phyloP scores from a whole-genome alignment of 345 rosid species.

The Excoecaria agallocha region DNA sequence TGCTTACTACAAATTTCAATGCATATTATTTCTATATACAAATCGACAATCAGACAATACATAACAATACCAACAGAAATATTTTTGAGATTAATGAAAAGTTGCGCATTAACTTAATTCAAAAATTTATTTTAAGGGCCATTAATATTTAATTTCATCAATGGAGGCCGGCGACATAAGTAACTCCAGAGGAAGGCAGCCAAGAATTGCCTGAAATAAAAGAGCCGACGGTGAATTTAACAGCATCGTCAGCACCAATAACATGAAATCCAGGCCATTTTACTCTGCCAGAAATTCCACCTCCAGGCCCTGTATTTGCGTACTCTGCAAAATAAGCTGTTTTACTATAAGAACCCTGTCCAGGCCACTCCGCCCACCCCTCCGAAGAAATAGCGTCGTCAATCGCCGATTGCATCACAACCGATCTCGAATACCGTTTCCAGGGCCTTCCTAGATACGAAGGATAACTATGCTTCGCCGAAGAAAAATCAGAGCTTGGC shows the following conservation, averaged over 20 bases:
- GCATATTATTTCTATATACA: too few species aligned
- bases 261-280: constrained; percentile 53
- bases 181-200: constrained; percentile 64
- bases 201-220: constrained; percentile 51
- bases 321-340: constrained; percentile 54
- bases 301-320: constrained; percentile 46
- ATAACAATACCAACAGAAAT: too few species aligned
- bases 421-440: constrained; percentile 63
- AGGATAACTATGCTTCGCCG: constrained; percentile 26
- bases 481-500: constrained; percentile 31
- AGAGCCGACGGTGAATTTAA: constrained; percentile 40
- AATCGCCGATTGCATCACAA: constrained; percentile 64
- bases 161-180: constrained; percentile 47
- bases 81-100: too few species aligned
- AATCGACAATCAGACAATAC: too few species aligned
- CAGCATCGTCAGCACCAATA: constrained; percentile 41
- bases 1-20: too few species aligned
- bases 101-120: too few species aligned
- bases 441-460: constrained; percentile 83
- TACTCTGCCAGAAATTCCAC: constrained; percentile 39
- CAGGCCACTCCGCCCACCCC: constrained; percentile 84
- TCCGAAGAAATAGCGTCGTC: constrained; percentile 42
- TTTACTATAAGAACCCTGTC: constrained; percentile 24
- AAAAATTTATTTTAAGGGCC: too few species aligned
- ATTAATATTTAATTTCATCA: not conserved